Conservation (phyloP, 306 rosid species). For the Oxytropis ochrocephala region DNA sequence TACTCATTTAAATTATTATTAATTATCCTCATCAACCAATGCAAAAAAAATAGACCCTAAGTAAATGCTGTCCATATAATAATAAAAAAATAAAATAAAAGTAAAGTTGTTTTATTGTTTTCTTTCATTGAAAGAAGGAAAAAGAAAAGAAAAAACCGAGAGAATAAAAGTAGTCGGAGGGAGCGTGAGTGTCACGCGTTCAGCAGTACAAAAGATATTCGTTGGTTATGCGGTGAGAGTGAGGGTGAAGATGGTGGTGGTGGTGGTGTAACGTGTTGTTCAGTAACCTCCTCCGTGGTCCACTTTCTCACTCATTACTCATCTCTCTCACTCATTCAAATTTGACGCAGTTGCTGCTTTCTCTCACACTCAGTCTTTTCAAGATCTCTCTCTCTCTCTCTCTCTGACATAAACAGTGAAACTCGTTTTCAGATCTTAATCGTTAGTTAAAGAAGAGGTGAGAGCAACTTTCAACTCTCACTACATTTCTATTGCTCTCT, state of each 20-base stretch:
- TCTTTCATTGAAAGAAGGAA: background rate
- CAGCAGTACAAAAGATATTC: background rate
- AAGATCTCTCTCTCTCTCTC: constrained; percentile 21
- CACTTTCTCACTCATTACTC: constrained; percentile 19
- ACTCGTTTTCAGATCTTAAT: constrained; percentile 37
- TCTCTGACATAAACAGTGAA: background rate
- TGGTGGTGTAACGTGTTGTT: background rate
- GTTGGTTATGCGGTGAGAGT: background rate
- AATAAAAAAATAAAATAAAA: background rate
- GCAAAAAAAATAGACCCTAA: background rate
- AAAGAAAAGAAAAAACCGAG: constrained; percentile 16
- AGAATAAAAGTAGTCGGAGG: constrained; percentile 7
- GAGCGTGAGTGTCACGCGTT: constrained; percentile 45
- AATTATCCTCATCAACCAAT: constrained; percentile 2
- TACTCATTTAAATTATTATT: background rate
- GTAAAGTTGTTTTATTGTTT: background rate
- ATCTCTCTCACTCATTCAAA: background rate
- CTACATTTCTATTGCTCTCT: background rate
- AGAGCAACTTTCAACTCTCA: background rate
- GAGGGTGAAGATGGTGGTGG: background rate
- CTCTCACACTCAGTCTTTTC: background rate
- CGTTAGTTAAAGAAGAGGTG: constrained; percentile 17
- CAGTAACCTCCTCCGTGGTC: background rate
- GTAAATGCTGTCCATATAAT: background rate
- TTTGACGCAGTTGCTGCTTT: background rate